These are phyloP conservation scores for Aspergillus novofumigatus DNA, from an alignment of 2,329 filamentous ascomycete species.

Conservation along the genomic window DNA sequence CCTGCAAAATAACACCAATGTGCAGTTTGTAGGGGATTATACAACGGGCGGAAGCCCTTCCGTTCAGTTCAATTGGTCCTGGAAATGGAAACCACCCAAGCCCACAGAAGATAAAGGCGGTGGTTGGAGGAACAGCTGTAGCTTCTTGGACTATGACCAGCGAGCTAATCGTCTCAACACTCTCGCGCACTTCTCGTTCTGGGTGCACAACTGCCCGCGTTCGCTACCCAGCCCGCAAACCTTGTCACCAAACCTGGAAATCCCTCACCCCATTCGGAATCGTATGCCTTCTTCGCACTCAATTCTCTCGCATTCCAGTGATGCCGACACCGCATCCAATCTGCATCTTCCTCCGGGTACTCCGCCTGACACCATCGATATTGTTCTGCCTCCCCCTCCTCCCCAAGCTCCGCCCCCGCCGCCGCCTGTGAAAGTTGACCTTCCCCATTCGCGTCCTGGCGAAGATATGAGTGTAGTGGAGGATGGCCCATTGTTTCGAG, in stretches of 20 bases:
- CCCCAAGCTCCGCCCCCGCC: slow-evolving; percentile 25
- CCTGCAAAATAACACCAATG: slow-evolving; percentile 93
- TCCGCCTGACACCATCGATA: slow-evolving; percentile 29
- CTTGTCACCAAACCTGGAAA: slow-evolving; percentile 67
- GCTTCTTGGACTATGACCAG: slow-evolving; percentile 96
- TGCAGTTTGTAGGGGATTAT: slow-evolving; percentile 90
- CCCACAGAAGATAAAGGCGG: slow-evolving; percentile 73
- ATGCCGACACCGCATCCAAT: slow-evolving; percentile 54
- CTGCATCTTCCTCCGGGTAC: slow-evolving; percentile 21
- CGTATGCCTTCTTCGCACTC: slow-evolving; percentile 85
- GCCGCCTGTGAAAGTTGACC: slow-evolving; percentile 69
- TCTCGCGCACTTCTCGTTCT: slow-evolving; percentile 89
- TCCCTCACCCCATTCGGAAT: slow-evolving; percentile 69
- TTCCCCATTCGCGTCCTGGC: slow-evolving; percentile 77
- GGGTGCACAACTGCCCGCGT: slow-evolving; percentile 67
- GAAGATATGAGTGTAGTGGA: slow-evolving; percentile 83
- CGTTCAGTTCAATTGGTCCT: slow-evolving; percentile 88
- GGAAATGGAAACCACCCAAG: slow-evolving; percentile 95
- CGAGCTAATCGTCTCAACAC: slow-evolving; percentile 84
- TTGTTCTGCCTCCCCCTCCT: slow-evolving; percentile 12
- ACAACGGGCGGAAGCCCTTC: slow-evolving; percentile 76
- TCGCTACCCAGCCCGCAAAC: slow-evolving; percentile 53
- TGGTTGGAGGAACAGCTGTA: slow-evolving; percentile 95
- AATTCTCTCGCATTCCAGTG: slow-evolving; percentile 75
- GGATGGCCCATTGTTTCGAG: slow-evolving; percentile 91